Conservation (phyloP, 768 basidiomycete species). For the Suillus ampliporus region DNA sequence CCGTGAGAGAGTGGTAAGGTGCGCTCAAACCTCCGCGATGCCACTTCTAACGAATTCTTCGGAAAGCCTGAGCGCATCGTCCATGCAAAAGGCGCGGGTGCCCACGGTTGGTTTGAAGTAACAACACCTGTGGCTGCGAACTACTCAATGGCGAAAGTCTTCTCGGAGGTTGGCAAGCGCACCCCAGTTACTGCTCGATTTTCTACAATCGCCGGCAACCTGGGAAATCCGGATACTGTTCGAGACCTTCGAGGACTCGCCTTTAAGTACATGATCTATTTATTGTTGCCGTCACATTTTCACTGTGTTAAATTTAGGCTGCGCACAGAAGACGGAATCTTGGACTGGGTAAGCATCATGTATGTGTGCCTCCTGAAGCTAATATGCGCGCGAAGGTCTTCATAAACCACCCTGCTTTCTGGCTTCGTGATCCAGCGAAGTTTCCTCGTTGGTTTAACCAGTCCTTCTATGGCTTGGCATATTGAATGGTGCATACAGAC, state of each 20-base stretch:
- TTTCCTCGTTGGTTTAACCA: conserved; percentile 48
- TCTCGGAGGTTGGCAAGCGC: conserved; percentile 22
- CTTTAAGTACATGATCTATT: conserved; percentile 44
- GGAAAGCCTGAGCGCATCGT: conserved; percentile 22
- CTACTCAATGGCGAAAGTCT: conserved; percentile 23
- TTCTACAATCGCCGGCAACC: conserved; percentile 60
- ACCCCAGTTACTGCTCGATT: conserved; percentile 42
- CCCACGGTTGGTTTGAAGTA: conserved; percentile 24
- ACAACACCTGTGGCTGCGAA: conserved; percentile 22
- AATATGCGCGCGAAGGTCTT: conserved; percentile 27
- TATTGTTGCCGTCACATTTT: background rate
- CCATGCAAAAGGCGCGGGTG: conserved; percentile 24
- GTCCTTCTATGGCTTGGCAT: background rate
- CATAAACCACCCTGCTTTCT: conserved; percentile 54
- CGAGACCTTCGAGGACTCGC: conserved; percentile 62
- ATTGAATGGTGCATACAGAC: conserved; percentile 32
- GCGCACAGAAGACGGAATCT: conserved; percentile 44
- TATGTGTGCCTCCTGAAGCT: background rate
- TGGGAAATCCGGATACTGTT: conserved; percentile 53
- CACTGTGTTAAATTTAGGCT: conserved; percentile 27
- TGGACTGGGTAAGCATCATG: conserved; percentile 40
- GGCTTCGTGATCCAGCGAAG: conserved; percentile 50
- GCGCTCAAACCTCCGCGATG: background rate
- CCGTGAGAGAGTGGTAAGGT: conserved; percentile 24
- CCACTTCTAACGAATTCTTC: background rate